Evolutionary conservation across 148 eudicot genomes (phyloP), one percentile per base, ranked within the genome.

Genomic region (Beta vulgaris): DNA sequence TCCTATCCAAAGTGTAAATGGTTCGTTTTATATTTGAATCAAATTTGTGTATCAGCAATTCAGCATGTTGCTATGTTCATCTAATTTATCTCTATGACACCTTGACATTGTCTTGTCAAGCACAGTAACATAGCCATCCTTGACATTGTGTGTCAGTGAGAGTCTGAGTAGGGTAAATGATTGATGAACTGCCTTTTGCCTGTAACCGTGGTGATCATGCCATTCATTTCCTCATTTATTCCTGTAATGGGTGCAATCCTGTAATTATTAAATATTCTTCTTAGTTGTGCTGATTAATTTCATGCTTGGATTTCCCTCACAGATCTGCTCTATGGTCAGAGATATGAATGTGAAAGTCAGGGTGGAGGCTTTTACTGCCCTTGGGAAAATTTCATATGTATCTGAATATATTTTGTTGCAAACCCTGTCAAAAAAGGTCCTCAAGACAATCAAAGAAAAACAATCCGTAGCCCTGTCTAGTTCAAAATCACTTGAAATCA

Each of bases 251-350:
- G 7, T 32, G 28, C 8, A n/a, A 32, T 40, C 36, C 16, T 23
- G 19, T 28, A 42, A 43, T 42, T 43, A 34, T 16, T 18, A 26
- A 42, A 21, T 39, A 31, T 68, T 18, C 48, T 59, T 28, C 66
- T 23, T 28, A 26, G 46, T 37, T 75, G 9, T 67, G 46, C 29
- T 64, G 15, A 54, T 37, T 62, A 18, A 13, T 68, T 19, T 69
- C 55, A 23, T n/a, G 70, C 66, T 76, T 64, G 46, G 29, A 71
- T 43, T 77, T 37, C 73, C 54, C 68, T 68, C 82, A 78, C 86
- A 94, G 97, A 83, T 94, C 35, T 92, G 96, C 76, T 82, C 94
- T 76, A 85, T 88, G 88, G 93, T 87, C 76, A 87, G 96, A 84
- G 98, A 94, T 84, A 91, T 89, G 96, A 87, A 84, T 84, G 78